Evolutionary conservation across 129 eudicot genomes (phyloP).

Genomic region (Tagetes erecta): DNA sequence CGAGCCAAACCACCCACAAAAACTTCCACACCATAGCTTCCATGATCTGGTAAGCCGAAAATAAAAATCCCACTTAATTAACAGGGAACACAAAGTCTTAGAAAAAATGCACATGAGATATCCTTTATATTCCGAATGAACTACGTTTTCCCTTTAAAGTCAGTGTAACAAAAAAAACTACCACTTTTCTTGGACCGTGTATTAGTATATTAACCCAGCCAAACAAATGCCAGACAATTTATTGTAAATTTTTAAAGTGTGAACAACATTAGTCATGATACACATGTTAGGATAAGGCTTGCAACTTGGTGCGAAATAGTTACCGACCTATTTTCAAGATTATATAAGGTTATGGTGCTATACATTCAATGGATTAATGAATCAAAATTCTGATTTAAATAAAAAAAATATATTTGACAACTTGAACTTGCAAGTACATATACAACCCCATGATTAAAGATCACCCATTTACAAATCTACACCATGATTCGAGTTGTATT

Average conservation of each 20-base stretch:
- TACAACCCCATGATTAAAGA: too few species aligned
- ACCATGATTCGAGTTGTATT: too few species aligned
- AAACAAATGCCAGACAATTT: background rate
- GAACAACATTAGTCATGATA: too few species aligned
- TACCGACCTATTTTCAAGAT: too few species aligned
- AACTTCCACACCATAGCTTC: conserved; percentile 71
- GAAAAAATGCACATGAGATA: conserved; percentile 5
- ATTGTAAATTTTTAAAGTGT: background rate
- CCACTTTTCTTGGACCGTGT: background rate
- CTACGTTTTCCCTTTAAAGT: conserved; percentile 18
- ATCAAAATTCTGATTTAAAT: too few species aligned
- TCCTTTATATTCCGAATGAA: background rate
- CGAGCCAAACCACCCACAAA: conserved; percentile 84
- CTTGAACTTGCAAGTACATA: too few species aligned
- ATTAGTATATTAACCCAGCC: background rate
- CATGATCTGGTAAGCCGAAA: conserved; percentile 38
- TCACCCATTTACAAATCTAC: too few species aligned
- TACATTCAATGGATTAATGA: too few species aligned
- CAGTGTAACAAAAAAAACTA: background rate
- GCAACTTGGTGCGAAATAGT: too few species aligned
- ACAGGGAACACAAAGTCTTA: background rate
- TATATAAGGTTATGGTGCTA: too few species aligned
- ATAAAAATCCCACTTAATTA: conserved; percentile 6
- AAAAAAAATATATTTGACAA: too few species aligned
- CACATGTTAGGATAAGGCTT: too few species aligned